Evolutionary conservation across 495 filamentous ascomycete genomes (phyloP).

Genomic region (Aspergillus leporis): DNA sequence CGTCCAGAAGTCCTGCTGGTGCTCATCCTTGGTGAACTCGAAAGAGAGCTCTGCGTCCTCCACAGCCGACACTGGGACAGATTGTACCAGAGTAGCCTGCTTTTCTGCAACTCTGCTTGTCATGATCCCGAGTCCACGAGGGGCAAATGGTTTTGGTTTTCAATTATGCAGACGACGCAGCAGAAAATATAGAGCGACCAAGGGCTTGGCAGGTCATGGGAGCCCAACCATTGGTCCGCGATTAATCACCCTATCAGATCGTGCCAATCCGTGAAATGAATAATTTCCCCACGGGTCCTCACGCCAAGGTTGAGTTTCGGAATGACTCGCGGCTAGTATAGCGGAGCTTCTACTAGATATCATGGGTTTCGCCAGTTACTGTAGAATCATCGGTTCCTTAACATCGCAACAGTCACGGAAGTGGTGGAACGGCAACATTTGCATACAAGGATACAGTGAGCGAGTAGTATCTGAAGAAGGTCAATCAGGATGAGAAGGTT

Average conservation of each 20-base stretch:
- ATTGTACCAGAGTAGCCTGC: slow-evolving; percentile 14
- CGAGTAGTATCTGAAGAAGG: no score
- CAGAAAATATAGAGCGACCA: not conserved
- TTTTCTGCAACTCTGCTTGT: slow-evolving; percentile 1
- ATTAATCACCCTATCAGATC: not conserved
- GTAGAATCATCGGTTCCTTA: no score
- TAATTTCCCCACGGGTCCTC: not conserved
- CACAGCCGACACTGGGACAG: slow-evolving; percentile 6
- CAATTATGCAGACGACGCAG: not conserved
- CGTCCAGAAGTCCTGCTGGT: slow-evolving; percentile 29
- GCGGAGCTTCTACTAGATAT: not conserved
- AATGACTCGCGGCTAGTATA: not conserved
- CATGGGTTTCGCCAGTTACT: no score
- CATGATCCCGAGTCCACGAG: not conserved
- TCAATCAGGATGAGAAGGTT: no score
- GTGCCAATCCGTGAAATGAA: not conserved
- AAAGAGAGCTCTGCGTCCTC: slow-evolving; percentile 27
- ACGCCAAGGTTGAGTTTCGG: not conserved
- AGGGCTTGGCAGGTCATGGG: not conserved
- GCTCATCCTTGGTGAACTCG: slow-evolving; percentile 29
- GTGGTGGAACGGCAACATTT: no score
- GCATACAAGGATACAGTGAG: no score
- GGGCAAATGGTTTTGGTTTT: not conserved
- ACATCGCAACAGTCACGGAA: no score
- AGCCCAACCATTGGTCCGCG: not conserved